Conservation (phyloP, 331 rosid genomes). For the Ulmus americana region DNA sequence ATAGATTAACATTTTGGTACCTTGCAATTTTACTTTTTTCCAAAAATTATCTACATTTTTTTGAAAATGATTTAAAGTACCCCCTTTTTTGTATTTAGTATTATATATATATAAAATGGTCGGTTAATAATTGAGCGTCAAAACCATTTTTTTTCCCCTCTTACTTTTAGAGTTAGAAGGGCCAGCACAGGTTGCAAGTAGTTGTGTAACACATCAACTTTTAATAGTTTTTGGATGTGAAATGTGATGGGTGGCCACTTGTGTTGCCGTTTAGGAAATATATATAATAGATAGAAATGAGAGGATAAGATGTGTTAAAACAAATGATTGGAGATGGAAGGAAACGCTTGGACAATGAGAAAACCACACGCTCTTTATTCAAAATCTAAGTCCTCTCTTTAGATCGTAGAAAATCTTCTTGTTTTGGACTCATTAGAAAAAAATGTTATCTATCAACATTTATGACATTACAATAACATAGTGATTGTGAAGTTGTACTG, state of each 20-base stretch:
- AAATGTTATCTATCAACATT: not conserved
- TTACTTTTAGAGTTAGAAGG: not conserved
- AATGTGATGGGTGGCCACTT: constrained; percentile 1
- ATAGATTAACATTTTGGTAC: no score
- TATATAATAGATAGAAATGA: not conserved
- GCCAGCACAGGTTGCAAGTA: constrained; percentile 1
- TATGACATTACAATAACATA: not conserved
- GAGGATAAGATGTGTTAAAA: no score
- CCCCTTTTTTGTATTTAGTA: no score
- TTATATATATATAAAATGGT: not conserved
- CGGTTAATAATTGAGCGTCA: not conserved
- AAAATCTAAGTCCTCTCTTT: constrained; percentile 3
- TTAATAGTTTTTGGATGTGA: not conserved
- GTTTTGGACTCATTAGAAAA: constrained; percentile 8
- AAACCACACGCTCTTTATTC: constrained; percentile 19
- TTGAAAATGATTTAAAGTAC: no score
- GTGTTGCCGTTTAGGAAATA: not conserved
- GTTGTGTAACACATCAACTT: constrained; percentile 4
- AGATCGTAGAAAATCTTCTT: constrained; percentile 1
- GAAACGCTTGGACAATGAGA: constrained; percentile 32
- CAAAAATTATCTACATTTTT: no score
- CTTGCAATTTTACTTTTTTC: no score
- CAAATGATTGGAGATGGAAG: constrained; percentile 21
- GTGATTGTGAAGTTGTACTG: not conserved
- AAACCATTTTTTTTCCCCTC: not conserved